A percentile compares a stretch with the other conserved stretches of the same genome.
These are phyloP conservation scores for Shiraia bambusicola DNA, from an alignment of 2,329 filamentous ascomycete genomes.

Conservation along the genomic window DNA sequence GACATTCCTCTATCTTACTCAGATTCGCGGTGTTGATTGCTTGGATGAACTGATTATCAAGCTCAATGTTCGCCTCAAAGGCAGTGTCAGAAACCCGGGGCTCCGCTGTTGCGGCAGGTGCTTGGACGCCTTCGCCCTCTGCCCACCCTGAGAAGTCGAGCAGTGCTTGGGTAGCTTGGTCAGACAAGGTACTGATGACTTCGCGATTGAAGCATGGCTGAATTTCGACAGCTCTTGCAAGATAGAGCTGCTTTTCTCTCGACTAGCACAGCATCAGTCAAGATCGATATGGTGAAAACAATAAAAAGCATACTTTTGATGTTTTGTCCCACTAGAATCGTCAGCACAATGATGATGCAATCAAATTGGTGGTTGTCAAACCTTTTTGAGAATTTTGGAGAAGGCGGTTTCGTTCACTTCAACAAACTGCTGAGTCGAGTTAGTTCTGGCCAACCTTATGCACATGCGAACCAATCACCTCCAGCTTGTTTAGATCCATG, in stretches of 20 bases:
- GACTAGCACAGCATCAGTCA: slow-evolving; percentile 58
- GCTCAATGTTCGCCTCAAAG: slow-evolving; percentile 78
- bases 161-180: slow-evolving; percentile 93
- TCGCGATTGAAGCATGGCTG: slow-evolving; percentile 98
- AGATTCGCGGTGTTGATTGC: slow-evolving; percentile 81
- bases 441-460: slow-evolving; percentile 20
- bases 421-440: slow-evolving; percentile 75
- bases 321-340: slow-evolving; percentile 87
- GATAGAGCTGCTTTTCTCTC: slow-evolving; percentile 94
- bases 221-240: slow-evolving; percentile 93
- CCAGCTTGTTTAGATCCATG: slow-evolving; percentile 92
- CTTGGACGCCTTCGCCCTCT: slow-evolving; percentile 90
- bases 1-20: slow-evolving; percentile 74
- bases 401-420: slow-evolving; percentile 97
- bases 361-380: slow-evolving; percentile 38
- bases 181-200: slow-evolving; percentile 93
- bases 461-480: slow-evolving; percentile 48
- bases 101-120: slow-evolving; percentile 38
- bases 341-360: slow-evolving; percentile 34
- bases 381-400: slow-evolving; percentile 97
- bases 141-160: slow-evolving; percentile 96
- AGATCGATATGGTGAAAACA: slow-evolving; percentile 14
- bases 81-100: slow-evolving; percentile 34
- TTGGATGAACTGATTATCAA: slow-evolving; percentile 84
- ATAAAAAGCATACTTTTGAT: slow-evolving; percentile 66